phyloP scores from a whole-genome alignment of 2,329 filamentous ascomycete species.

The Phymatotrichopsis omnivora region DNA sequence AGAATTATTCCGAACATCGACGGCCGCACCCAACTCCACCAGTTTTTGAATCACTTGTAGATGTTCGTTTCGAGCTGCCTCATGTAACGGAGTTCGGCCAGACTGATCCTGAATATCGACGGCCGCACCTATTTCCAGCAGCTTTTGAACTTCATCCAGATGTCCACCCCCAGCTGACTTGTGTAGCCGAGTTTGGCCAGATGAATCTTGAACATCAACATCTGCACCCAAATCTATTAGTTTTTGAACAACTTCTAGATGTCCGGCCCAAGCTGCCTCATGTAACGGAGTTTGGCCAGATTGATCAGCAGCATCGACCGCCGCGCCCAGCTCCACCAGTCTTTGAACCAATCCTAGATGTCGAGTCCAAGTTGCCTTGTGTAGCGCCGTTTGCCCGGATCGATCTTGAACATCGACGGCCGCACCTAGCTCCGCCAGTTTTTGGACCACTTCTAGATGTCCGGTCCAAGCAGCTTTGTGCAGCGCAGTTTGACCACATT shows the following conservation, averaged over 20 bases:
- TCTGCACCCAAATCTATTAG: background rate
- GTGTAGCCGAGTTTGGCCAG: background rate
- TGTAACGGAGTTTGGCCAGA: constrained; percentile 6
- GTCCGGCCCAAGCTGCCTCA: background rate
- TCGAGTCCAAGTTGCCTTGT: background rate
- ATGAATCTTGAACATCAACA: no score
- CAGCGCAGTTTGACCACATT: background rate
- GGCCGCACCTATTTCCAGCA: no score
- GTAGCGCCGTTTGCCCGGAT: background rate
- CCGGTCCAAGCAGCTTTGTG: background rate
- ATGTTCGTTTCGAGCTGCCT: no score
- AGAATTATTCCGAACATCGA: no score
- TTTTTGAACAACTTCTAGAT: background rate
- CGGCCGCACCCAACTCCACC: no score
- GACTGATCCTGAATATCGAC: no score
- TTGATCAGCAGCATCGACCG: constrained; percentile 12
- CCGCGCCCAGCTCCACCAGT: constrained; percentile 13
- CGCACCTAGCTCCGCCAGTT: constrained; percentile 9
- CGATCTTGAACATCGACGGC: background rate
- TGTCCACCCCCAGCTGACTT: background rate
- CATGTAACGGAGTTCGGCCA: no score
- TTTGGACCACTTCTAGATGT: background rate
- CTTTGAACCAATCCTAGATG: constrained; percentile 9
- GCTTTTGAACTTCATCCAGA: background rate
- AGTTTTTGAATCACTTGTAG: no score